These are phyloP conservation scores for Macrotyloma uniflorum DNA, from an alignment of 306 rosid species.

Conservation along the genomic window DNA sequence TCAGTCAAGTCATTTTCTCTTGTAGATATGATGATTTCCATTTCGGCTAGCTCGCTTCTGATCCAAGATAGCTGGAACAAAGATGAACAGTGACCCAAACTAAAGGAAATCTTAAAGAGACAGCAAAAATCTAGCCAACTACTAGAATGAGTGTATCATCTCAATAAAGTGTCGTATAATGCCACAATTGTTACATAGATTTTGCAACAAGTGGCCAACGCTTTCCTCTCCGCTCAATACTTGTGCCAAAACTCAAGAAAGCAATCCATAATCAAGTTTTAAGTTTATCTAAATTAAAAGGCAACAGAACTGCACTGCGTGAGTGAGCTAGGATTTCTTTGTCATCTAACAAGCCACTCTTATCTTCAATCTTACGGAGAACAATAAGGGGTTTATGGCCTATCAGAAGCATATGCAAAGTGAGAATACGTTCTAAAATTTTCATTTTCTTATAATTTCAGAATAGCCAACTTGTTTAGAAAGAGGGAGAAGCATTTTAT, in stretches of 20 bases:
- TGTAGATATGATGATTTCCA: constrained; percentile 70
- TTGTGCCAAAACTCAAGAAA: constrained; percentile 25
- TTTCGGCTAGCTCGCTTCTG: constrained; percentile 48
- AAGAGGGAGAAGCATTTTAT: not conserved
- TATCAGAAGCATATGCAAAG: not conserved
- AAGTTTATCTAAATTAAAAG: constrained; percentile 13
- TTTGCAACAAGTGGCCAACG: not conserved
- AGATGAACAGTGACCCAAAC: constrained; percentile 22
- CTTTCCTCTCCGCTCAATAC: not conserved
- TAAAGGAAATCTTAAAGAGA: constrained; percentile 10
- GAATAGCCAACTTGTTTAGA: not conserved
- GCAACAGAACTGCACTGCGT: not conserved
- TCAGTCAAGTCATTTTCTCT: constrained; percentile 73
- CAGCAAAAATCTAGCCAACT: not conserved
- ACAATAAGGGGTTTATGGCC: not conserved
- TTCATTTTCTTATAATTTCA: not conserved
- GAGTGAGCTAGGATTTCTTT: not conserved
- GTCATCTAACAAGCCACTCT: not conserved
- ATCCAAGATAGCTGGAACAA: constrained; percentile 49
- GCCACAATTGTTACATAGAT: not conserved
- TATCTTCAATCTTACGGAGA: not conserved
- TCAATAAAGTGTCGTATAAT: not conserved
- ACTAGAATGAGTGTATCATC: not conserved
- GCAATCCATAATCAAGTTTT: constrained; percentile 4
- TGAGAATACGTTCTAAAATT: not conserved